These are phyloP conservation scores for Rhizomucor pusillus DNA, from an alignment of 371 early-diverging fungal genomes.

Conservation along the genomic window DNA sequence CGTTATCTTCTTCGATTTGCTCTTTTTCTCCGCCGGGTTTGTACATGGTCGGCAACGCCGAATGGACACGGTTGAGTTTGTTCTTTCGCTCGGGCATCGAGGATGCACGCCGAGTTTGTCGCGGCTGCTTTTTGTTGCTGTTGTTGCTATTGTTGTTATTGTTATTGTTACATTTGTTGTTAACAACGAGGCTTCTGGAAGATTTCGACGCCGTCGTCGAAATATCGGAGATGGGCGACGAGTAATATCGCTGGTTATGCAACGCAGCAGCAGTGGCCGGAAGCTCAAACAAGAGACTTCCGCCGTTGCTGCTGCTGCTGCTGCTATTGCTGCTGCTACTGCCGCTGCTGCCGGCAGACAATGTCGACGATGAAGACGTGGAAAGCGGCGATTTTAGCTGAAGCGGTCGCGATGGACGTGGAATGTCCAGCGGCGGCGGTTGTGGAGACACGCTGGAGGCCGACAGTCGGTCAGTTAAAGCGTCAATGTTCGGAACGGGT, in stretches of 20 bases:
- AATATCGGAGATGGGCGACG: not conserved
- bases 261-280: too few relatives aligned
- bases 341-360: not conserved
- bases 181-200: too few relatives aligned
- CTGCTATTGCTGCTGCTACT: not conserved
- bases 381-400: not conserved
- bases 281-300: not conserved
- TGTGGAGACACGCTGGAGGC: too few relatives aligned
- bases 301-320: not conserved
- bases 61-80: constrained; percentile 12
- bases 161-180: too few relatives aligned
- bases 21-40: constrained; percentile 2
- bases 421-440: too few relatives aligned
- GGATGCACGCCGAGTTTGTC: not conserved
- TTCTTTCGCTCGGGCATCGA: constrained; percentile 5
- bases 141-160: not conserved
- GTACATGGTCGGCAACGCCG: constrained; percentile 8
- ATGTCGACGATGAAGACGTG: not conserved
- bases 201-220: constrained; percentile 1
- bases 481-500: too few relatives aligned
- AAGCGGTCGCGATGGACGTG: not conserved
- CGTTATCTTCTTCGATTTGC: constrained; percentile 1
- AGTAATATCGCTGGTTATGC: not conserved
- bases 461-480: too few relatives aligned
- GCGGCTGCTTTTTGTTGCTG: not conserved